A percentile compares a stretch with the other conserved stretches of the same genome.
phyloP scores from a whole-genome alignment of 345 rosid species.

The Ceriops zippeliana region DNA sequence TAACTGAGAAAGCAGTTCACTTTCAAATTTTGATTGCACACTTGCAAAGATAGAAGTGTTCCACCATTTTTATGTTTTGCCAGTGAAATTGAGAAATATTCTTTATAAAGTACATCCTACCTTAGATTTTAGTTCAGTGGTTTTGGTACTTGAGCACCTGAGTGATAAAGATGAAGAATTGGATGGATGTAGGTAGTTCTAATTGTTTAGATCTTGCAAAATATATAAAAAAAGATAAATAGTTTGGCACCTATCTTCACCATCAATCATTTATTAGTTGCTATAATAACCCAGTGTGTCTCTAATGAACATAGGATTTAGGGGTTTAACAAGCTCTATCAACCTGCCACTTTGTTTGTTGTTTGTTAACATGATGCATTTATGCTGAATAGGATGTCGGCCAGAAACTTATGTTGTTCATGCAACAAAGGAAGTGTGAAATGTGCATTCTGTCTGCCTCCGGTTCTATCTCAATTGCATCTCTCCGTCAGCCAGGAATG shows the following conservation, averaged over 20 bases:
- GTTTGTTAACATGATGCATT: slow-evolving; percentile 7
- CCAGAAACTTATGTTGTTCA: slow-evolving; percentile 60
- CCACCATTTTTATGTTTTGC: too few species aligned
- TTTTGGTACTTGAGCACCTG: background rate
- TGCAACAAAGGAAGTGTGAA: slow-evolving; percentile 79
- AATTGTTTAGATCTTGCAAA: too few species aligned
- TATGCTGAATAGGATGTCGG: slow-evolving; percentile 58
- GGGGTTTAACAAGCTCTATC: background rate
- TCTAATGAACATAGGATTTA: background rate
- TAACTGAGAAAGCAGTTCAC: too few species aligned
- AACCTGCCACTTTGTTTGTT: slow-evolving; percentile 7
- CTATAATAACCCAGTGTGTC: background rate
- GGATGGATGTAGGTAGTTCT: background rate
- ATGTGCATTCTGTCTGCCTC: slow-evolving; percentile 84
- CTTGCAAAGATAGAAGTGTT: too few species aligned
- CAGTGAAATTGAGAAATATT: background rate
- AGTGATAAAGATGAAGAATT: background rate
- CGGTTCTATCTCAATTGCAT: slow-evolving; percentile 72
- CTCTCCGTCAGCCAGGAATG: slow-evolving; percentile 73
- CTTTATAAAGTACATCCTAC: background rate
- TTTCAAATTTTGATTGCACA: too few species aligned
- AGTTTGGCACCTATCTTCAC: background rate
- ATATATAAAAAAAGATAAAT: too few species aligned
- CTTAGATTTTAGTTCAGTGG: background rate
- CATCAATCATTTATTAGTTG: background rate